Evolutionary conservation across 1,284 basidiomycete species (phyloP).

Genomic region (Ceratobasidium sp.): DNA sequence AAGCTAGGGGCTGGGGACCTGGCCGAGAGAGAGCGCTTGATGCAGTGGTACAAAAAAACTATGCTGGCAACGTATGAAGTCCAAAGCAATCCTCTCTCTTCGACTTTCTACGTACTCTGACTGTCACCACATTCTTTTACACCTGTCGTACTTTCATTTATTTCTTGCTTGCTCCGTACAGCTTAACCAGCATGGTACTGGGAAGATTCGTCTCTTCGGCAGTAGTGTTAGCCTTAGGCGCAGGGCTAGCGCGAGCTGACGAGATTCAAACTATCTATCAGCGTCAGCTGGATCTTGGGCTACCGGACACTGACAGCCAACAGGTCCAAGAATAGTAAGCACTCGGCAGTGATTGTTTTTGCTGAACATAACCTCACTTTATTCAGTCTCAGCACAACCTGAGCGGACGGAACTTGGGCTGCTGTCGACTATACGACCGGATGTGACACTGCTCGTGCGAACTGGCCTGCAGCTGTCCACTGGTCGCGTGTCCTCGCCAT

Average conservation of each 20-base stretch:
- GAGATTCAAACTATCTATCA: slow-evolving; percentile 36
- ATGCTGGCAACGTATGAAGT: neutral
- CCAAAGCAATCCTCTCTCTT: neutral
- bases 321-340: slow-evolving; percentile 1
- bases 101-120: neutral
- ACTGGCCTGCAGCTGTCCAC: slow-evolving; percentile 70
- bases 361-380: neutral
- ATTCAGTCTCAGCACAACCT: neutral
- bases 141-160: neutral
- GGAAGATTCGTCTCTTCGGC: neutral
- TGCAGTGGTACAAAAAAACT: neutral
- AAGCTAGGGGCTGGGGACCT: neutral
- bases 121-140: neutral
- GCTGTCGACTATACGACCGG: slow-evolving; percentile 68
- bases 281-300: slow-evolving; percentile 5
- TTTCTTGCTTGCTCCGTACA: neutral
- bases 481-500: slow-evolving; percentile 63
- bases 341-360: neutral
- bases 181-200: neutral
- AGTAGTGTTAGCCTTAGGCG: neutral
- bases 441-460: slow-evolving; percentile 67
- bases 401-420: slow-evolving; percentile 21
- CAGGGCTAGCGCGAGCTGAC: neutral
- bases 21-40: no score
- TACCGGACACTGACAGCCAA: neutral